Evolutionary conservation across 306 rosid species (phyloP), one percentile per base, ranked within the genome.

Genomic region (Pyrus communis): DNA sequence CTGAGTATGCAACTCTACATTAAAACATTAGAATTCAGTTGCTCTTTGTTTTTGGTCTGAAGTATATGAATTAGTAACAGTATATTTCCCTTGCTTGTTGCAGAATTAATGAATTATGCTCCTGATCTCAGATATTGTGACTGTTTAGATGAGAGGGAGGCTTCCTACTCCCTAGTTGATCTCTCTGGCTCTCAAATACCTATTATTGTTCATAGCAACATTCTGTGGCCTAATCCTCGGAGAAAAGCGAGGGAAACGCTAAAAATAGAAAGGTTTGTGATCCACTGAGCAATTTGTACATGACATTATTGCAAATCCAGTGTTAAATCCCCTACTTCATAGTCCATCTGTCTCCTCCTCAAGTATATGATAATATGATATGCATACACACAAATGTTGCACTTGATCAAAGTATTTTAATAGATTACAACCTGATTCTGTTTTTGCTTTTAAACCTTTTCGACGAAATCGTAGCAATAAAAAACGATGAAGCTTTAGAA

Each of bases 1-100:
- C 35, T 89, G 81, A 88, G 59, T 67, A 76, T 22, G 18, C 60
- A 30, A 71, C 54, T 73, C 22, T 46, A 28, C 14, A 58, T 14
- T 27, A 27, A 45, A 61, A 59, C 13, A 25, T 60, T 19, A 74
- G 30, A 73, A 27, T 38, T 28, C 40, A 7, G 25, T 38, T 22
- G 19, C 23, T 7, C 57, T 14, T 35, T 15, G 22, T 64, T 30
- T 59, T 40, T 38, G n/a, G 42, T 2, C 49, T 14, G 23, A 22
- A 59, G 14, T 15, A 69, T 21, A n/a, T 15, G 4, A 57, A 22
- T 38, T 57, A 8, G 15, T 35, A 35, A 15, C 66, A 14, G 38
- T 27, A 58, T 35, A 5, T 35, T 5, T 11, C 5, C 17, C 38
- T 57, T 61, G 54, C 40, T 9, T 57, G 76, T 58, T 55, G 67